Base-by-base conservation (phyloP, 202 grass and related monocot genomes). In the Schoenoplectus triqueter region DNA sequence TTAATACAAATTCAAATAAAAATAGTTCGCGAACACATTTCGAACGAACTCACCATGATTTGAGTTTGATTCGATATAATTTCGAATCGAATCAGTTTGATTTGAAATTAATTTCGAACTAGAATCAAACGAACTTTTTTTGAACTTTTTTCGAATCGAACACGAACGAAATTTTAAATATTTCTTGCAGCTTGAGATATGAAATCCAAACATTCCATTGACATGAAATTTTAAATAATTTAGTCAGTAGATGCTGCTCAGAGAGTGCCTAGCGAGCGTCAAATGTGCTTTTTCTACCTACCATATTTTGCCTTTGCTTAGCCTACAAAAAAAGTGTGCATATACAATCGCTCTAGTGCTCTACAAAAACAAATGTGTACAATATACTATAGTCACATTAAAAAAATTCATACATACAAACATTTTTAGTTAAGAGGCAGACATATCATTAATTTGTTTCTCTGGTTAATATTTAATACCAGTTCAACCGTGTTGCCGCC, bases 401-500 rank as follows among this genome's bases (percentile, higher is more conserved):
- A 78, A 31, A 78, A 44, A 44, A 78, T 78, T 39, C 6, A 18
- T 76, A 3, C 4, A 76, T 44, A 31, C 31, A 31, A 31, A 31
- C 31, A 31, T 31, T 31, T 31, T 31, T 77, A 79, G 31, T 60
- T 79, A 79, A 57, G 10, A 40, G 39, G 5, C 14, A 31, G 31
- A 31, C 31, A 69, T 45, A 45, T 17, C 13, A 69, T 78, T 66
- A 48, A 66, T 66, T 50, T 31, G 14, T 68, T 68, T 57, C 9
- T 83, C 13, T 68, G 49, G 19, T 70, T 31, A 31, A 31, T 31
- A 31, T 1, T 31, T 31, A 31, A 31, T 31, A 31, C 17, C 64
- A 83, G 81, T 83, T 83, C 49, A 71, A 83, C 63, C 44, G 62
- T 82, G 45, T 80, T 47, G 56, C 80, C 80, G 67, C 60, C 80